These are phyloP conservation scores for Suillus bovinus DNA, from an alignment of 768 basidiomycete genomes.

Conservation along the genomic window DNA sequence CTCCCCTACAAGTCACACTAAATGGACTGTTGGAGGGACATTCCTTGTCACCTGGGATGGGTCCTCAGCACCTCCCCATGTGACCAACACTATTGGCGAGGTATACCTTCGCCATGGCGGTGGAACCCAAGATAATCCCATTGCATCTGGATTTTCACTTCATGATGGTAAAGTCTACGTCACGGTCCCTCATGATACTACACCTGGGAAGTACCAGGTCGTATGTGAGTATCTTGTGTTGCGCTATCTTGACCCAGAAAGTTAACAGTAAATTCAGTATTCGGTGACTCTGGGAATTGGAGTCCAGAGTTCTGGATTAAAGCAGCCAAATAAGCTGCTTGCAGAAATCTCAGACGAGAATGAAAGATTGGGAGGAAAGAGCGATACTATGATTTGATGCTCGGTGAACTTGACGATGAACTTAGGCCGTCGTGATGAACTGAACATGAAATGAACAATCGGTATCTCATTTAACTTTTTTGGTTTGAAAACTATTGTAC, in stretches of 20 bases:
- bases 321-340: slow-evolving; percentile 10
- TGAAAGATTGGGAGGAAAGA: background rate
- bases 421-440: too few relatives aligned
- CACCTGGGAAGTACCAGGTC: slow-evolving; percentile 42
- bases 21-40: slow-evolving; percentile 42
- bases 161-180: slow-evolving; percentile 36
- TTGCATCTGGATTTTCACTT: slow-evolving; percentile 42
- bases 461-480: slow-evolving; percentile 4
- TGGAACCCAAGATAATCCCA: slow-evolving; percentile 31
- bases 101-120: slow-evolving; percentile 42
- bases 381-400: background rate
- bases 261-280: slow-evolving; percentile 35
- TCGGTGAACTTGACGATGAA: background rate
- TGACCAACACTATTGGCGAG: slow-evolving; percentile 47
- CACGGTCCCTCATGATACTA: slow-evolving; percentile 38
- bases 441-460: background rate
- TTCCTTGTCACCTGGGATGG: slow-evolving; percentile 50
- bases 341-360: background rate
- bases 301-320: slow-evolving; percentile 46
- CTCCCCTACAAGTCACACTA: slow-evolving; percentile 34
- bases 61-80: slow-evolving; percentile 40
- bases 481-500: background rate
- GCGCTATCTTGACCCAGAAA: background rate
- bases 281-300: slow-evolving; percentile 56
- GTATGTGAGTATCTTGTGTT: slow-evolving; percentile 39